Base-by-base conservation (phyloP, 495 filamentous ascomycete species). In the Hypoxylon rickii region DNA sequence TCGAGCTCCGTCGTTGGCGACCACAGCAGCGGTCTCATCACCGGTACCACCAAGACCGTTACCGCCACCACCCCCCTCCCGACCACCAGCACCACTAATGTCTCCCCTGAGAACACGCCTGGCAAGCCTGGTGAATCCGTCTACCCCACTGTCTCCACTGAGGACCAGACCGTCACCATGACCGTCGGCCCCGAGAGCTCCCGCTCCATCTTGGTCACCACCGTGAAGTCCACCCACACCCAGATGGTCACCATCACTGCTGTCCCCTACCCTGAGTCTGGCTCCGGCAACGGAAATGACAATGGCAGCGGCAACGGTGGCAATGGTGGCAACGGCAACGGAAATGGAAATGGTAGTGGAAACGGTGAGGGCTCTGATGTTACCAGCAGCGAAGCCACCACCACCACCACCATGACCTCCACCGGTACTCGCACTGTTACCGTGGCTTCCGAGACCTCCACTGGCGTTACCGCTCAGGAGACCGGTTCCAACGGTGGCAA, bases 401-500 rank as follows among this genome's bases (percentile, higher is more conserved):
- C 73, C 17, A 75, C 66, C 6, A 69, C 60, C 43, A 75, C 74
- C 11, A 32, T 42, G 3, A 76, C 73, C 39, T 64, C 58, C 46
- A 75, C 70, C 16, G 73, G 71, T 29, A 78, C 74, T 18, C 64
- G 63, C 21, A 76, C 73, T 26, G 67, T 76, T 17, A 78, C 75
- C 19, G 56, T 77, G 16, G 17, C 52, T 33, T 43, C 51, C 20
- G 39, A 40, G 4, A 52, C 55, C 46, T 17, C 58, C 12, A 42
- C 57, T 22, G 62, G 44, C n/a, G 45, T 58, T 7, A n/a, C 7
- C 11, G 44, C 58, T 38, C 40, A 54, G 36, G 56, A 38, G 26
- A 50, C 55, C 8, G 65, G 59, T 22, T 44, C 61, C 19, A 62
- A 53, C 34, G 41, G 46, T 44, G 49, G 58, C 47, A 44, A 48